Conservation (phyloP, 179 eudicot species). For the Spergularia azorica region DNA sequence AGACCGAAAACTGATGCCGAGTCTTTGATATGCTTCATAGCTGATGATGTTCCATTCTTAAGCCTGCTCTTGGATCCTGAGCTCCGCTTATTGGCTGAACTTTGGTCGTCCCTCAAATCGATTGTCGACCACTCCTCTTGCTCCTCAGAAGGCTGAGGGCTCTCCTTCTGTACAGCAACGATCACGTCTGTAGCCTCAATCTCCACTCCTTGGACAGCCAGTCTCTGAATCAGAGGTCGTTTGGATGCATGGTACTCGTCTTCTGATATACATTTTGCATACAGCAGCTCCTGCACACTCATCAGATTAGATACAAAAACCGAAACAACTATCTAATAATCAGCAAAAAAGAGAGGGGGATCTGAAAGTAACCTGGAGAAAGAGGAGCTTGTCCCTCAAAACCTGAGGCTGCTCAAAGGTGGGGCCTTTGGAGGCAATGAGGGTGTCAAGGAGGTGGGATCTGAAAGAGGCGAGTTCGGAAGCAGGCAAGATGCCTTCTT, state of each 20-base stretch:
- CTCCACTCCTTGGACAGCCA: constrained; percentile 86
- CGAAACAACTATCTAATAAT: neutral
- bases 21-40: constrained; percentile 56
- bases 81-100: constrained; percentile 34
- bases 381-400: constrained; percentile 75
- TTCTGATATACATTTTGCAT: constrained; percentile 79
- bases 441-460: constrained; percentile 63
- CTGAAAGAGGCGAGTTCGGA: constrained; percentile 59
- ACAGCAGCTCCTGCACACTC: constrained; percentile 57
- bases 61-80: constrained; percentile 42
- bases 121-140: constrained; percentile 82
- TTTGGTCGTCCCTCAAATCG: constrained; percentile 64
- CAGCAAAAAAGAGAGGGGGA: neutral
- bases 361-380: constrained; percentile 60
- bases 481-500: constrained; percentile 69
- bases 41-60: constrained; percentile 45
- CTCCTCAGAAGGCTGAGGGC: neutral
- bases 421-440: constrained; percentile 46
- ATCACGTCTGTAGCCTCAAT: constrained; percentile 61
- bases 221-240: constrained; percentile 74
- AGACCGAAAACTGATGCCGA: constrained; percentile 56
- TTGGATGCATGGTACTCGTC: constrained; percentile 90
- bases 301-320: neutral
- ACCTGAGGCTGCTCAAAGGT: constrained; percentile 55
- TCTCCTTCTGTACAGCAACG: constrained; percentile 36